Evolutionary conservation across 192 early-diverging fungal species (phyloP), one percentile per base, ranked within the genome.

Genomic region (Coemansia sp.): DNA sequence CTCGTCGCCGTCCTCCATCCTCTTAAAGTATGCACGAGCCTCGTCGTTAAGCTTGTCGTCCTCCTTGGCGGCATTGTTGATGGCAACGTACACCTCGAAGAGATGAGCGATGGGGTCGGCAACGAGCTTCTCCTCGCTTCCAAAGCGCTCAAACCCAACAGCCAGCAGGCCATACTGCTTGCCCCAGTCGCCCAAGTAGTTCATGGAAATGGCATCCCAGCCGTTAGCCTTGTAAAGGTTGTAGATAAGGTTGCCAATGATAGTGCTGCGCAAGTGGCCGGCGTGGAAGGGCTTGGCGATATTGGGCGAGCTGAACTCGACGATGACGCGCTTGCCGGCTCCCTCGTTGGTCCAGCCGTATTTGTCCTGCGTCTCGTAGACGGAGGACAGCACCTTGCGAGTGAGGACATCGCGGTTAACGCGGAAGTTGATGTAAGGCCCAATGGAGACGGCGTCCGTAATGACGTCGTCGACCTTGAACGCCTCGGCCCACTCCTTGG

Each of bases 121-220:
- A 36, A 85, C 58, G 20, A 98, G 86, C 65, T 87, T 73, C 61
- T 94, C 88, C 64, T 97, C 95, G 41, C 79, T 84, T 35, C 96
- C 96, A 71, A 90, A 89, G 59, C 88, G 88, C 60, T 84, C 84
- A 74, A 89, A 97, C 62, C 95, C 96, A 56, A 98, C 80, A 46
- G 96, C 96, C 71, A 98, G 86, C 63, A 97, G 82, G 67, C 95
- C 98, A 73, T 95, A 99, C 85, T 98, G 97, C 81, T 97, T 99
- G 63, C 98, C 98, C 98, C 98, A 99, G 77, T 99, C 97, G 61
- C 98, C 98, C 35, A 99, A 84, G 79, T 99, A 97, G 87, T 99
- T 99, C 85, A 98, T 93, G 40, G 88, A 84, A 49, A 96, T 83
- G n/a, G 89, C 90, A n/a, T 94, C 89, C 85, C 91, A 95, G 10